Evolutionary conservation across 108 stramenopile genomes (phyloP).

Genomic region (Bacterosira constricta): DNA sequence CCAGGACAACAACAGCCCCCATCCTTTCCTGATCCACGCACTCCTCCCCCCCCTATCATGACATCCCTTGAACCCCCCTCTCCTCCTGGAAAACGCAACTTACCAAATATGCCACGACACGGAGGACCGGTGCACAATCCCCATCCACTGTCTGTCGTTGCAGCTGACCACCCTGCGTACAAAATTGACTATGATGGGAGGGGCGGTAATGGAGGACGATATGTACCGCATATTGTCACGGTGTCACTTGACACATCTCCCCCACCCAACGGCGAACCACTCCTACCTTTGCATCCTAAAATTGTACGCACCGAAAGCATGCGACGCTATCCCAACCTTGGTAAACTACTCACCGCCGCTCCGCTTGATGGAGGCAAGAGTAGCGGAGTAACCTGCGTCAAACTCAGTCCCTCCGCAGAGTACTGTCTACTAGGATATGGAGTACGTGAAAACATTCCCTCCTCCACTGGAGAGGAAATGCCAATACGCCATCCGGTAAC

Average conservation of each 20-base stretch:
- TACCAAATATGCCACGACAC: slow-evolving; percentile 30
- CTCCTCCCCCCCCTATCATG: slow-evolving; percentile 24
- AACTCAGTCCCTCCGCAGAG: slow-evolving; percentile 90
- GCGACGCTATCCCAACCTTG: slow-evolving; percentile 65
- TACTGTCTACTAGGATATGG: slow-evolving; percentile 94
- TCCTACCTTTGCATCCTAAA: slow-evolving; percentile 21
- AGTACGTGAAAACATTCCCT: slow-evolving; percentile 69
- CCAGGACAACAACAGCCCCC: not conserved
- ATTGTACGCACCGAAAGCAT: slow-evolving; percentile 45
- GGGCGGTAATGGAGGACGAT: slow-evolving; percentile 72
- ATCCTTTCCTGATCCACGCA: slow-evolving; percentile 32
- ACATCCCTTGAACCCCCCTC: slow-evolving; percentile 48
- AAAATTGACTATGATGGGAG: too few relatives aligned
- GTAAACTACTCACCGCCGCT: slow-evolving; percentile 77
- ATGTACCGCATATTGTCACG: slow-evolving; percentile 85
- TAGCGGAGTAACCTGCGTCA: slow-evolving; percentile 91
- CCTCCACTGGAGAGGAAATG: slow-evolving; percentile 45
- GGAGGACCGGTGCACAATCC: slow-evolving; percentile 46
- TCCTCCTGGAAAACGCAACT: slow-evolving; percentile 50
- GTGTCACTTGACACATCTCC: slow-evolving; percentile 73
- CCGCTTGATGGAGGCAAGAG: slow-evolving; percentile 81
- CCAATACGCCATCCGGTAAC: slow-evolving; percentile 76
- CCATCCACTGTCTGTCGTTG: slow-evolving; percentile 67
- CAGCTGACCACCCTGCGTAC: slow-evolving; percentile 42
- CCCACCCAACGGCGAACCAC: slow-evolving; percentile 20